phyloP scores from a whole-genome alignment of 129 eudicot genomes.

The Pittosporum tobira region DNA sequence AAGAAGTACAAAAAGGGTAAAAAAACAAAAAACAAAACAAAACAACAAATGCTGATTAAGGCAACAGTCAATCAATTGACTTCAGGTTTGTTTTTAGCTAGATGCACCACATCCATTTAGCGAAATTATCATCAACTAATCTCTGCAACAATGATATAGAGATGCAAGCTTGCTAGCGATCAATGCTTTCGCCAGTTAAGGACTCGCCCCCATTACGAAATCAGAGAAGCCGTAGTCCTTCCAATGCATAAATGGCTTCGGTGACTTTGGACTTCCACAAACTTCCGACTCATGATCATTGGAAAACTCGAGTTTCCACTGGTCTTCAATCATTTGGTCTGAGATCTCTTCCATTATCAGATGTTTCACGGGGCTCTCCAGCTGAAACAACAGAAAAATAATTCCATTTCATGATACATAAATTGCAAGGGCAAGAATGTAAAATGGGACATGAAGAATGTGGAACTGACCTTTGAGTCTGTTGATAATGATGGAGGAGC shows the following conservation, averaged over 20 bases:
- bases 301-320: background rate
- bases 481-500: background rate
- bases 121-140: too few relatives aligned
- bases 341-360: constrained; percentile 23
- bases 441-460: background rate
- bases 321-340: constrained; percentile 13
- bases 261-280: constrained; percentile 27
- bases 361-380: constrained; percentile 7
- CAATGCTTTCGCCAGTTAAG: background rate
- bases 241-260: constrained; percentile 16
- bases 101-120: too few relatives aligned
- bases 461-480: constrained; percentile 9
- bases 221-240: constrained; percentile 11
- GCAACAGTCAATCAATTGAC: too few relatives aligned
- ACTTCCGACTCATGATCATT: background rate
- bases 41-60: too few relatives aligned
- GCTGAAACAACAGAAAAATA: constrained; percentile 1
- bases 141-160: too few relatives aligned
- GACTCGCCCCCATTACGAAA: constrained; percentile 15
- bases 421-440: background rate
- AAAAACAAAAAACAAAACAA: too few relatives aligned
- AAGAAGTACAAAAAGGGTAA: too few relatives aligned
- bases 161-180: too few relatives aligned
- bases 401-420: background rate
- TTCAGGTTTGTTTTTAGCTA: too few relatives aligned